Percentiles rank a stretch among this genome's conserved stretches.
phyloP scores from a whole-genome alignment of 805 yeast species.

The Wickerhamomyces queroliae region DNA sequence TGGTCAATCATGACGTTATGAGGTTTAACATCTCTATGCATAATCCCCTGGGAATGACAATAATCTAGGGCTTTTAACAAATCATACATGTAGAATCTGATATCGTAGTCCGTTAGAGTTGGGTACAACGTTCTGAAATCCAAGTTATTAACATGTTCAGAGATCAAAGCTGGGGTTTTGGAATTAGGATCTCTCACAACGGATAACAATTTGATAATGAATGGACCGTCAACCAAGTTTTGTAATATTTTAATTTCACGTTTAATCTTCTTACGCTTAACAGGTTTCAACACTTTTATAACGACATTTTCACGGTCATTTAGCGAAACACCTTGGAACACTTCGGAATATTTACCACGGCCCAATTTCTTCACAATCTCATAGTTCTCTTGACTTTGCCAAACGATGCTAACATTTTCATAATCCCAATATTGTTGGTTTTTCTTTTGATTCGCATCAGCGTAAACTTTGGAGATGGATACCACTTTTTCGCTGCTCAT shows the following conservation, averaged over 20 bases:
- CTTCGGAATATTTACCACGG: slow-evolving; percentile 91
- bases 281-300: slow-evolving; percentile 89
- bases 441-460: slow-evolving; percentile 70
- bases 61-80: slow-evolving; percentile 78
- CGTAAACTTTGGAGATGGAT: slow-evolving; percentile 71
- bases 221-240: slow-evolving; percentile 80
- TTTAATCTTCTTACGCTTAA: slow-evolving; percentile 86
- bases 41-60: slow-evolving; percentile 90
- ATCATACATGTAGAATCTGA: slow-evolving; percentile 79
- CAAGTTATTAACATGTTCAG: slow-evolving; percentile 77
- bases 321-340: slow-evolving; percentile 76
- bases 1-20: slow-evolving; percentile 94
- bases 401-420: slow-evolving; percentile 60
- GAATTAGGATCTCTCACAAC: slow-evolving; percentile 83
- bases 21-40: slow-evolving; percentile 93
- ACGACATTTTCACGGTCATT: slow-evolving; percentile 62
- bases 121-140: slow-evolving; percentile 88
- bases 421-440: slow-evolving; percentile 89
- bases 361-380: slow-evolving; percentile 84
- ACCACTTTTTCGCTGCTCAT: neutral
- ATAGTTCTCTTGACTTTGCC: slow-evolving; percentile 84
- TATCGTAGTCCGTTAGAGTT: slow-evolving; percentile 65
- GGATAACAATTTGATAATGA: slow-evolving; percentile 68
- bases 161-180: slow-evolving; percentile 84
- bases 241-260: slow-evolving; percentile 85